Conservation (phyloP, 2,329 filamentous ascomycete genomes). For the Penicillium paneum region DNA sequence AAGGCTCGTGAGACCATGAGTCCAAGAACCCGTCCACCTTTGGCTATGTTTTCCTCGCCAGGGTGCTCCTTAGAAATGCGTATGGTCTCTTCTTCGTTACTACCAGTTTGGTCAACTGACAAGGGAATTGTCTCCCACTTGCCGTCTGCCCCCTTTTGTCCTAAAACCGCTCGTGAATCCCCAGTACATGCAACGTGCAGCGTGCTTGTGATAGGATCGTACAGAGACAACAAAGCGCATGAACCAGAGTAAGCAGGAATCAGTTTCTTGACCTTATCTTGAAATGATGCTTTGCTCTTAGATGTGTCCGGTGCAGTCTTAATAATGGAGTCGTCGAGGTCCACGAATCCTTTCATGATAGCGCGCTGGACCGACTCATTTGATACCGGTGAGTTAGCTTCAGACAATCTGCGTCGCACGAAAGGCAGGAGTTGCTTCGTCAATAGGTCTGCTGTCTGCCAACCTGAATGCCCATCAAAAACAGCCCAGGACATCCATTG, state of each 20-base stretch:
- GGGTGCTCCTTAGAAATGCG: conserved; percentile 60
- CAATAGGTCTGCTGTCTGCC: conserved; percentile 27
- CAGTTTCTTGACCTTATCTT: conserved; percentile 23
- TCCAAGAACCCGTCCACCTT: conserved; percentile 60
- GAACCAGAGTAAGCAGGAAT: conserved; percentile 51
- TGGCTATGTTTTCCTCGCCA: conserved; percentile 57
- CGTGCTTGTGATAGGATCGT: conserved; percentile 52
- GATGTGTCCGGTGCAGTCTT: conserved; percentile 17
- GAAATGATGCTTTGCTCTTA: conserved; percentile 18
- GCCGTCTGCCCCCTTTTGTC: conserved; percentile 35
- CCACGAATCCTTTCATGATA: conserved; percentile 22
- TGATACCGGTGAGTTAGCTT: conserved; percentile 8
- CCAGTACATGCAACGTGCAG: conserved; percentile 65
- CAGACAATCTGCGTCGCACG: conserved; percentile 17
- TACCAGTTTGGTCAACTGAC: conserved; percentile 64
- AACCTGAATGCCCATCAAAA: conserved; percentile 41
- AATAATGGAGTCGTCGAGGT: conserved; percentile 27
- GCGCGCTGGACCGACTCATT: conserved; percentile 21
- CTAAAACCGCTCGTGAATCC: conserved; percentile 65
- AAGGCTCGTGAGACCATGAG: conserved; percentile 63
- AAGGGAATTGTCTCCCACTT: conserved; percentile 55
- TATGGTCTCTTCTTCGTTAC: conserved; percentile 57
- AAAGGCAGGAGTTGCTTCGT: conserved; percentile 23
- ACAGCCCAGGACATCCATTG: conserved; percentile 39
- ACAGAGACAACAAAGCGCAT: conserved; percentile 62